phyloP scores from a whole-genome alignment of 2,329 filamentous ascomycete genomes.

The Cytospora schulzeri region DNA sequence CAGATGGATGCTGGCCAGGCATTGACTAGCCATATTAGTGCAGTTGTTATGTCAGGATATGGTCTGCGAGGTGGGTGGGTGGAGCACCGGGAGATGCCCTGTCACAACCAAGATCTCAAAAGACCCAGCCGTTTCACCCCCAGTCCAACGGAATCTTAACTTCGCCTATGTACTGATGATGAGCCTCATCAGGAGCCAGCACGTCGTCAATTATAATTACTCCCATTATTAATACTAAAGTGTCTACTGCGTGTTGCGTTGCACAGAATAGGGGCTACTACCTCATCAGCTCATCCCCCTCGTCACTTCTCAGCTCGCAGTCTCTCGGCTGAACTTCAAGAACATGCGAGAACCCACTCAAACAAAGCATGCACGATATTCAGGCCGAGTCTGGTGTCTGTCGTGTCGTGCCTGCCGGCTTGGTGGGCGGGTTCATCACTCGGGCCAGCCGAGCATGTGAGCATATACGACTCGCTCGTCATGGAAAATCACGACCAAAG shows the following conservation, averaged over 20 bases:
- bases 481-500: neutral
- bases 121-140: neutral
- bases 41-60: neutral
- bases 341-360: slow-evolving; percentile 10
- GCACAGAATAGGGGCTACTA: neutral
- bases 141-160: neutral
- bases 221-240: neutral
- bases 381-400: neutral
- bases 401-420: neutral
- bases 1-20: neutral
- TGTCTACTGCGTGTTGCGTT: neutral
- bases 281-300: slow-evolving; percentile 1
- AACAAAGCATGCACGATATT: neutral
- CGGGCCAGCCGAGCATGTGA: neutral
- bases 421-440: neutral
- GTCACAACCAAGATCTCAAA: slow-evolving; percentile 1
- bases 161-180: neutral
- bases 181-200: neutral
- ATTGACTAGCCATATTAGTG: neutral
- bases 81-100: neutral
- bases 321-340: neutral
- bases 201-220: neutral
- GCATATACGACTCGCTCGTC: neutral
- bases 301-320: neutral
- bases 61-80: neutral